These are phyloP conservation scores for Atkinsonella texensis DNA, from an alignment of 2,329 filamentous ascomycete species.

Conservation along the genomic window DNA sequence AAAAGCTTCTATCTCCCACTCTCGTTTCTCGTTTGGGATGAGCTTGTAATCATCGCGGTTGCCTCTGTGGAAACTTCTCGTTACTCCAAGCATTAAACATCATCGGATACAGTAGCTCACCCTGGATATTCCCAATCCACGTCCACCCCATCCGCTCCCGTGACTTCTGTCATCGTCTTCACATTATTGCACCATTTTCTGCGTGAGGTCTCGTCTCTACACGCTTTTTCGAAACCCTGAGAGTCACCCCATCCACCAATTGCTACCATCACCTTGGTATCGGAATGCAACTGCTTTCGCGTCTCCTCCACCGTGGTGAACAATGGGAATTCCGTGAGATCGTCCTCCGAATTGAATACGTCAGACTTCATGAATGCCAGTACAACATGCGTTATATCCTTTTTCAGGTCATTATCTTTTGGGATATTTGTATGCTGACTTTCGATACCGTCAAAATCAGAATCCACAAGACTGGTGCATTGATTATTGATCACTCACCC, in stretches of 20 bases:
- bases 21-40: conserved; percentile 46
- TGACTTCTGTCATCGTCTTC: conserved; percentile 45
- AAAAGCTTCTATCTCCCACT: conserved; percentile 50
- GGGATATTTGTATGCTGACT: conserved; percentile 38
- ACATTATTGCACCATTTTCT: conserved; percentile 52
- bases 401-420: conserved; percentile 19
- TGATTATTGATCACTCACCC: conserved; percentile 23
- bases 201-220: conserved; percentile 37
- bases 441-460: not conserved
- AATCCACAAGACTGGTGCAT: not conserved
- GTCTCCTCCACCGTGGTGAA: conserved; percentile 39
- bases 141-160: conserved; percentile 52
- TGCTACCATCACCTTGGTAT: conserved; percentile 55
- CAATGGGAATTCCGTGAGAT: conserved; percentile 32
- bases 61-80: conserved; percentile 27
- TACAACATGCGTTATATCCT: conserved; percentile 42
- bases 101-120: conserved; percentile 15
- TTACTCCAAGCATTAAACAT: not conserved
- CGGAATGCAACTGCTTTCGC: conserved; percentile 33
- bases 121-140: conserved; percentile 56
- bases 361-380: conserved; percentile 45
- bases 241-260: conserved; percentile 68
- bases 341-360: conserved; percentile 33
- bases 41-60: conserved; percentile 61
- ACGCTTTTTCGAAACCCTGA: conserved; percentile 46